Evolutionary conservation across 371 early-diverging fungal genomes (phyloP).

Genomic region (Nematocida ironsii): DNA sequence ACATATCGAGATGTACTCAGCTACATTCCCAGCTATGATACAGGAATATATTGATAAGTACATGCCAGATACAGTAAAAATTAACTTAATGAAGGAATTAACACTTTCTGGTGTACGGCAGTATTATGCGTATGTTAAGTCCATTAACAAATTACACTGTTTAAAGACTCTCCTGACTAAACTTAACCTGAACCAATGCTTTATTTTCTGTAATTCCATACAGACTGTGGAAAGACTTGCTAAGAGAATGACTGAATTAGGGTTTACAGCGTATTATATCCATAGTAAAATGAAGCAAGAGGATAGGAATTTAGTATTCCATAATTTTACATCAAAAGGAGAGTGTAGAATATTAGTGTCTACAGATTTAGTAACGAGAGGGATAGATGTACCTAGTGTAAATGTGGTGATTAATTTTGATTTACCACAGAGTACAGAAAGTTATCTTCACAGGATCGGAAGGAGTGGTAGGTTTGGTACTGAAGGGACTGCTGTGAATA

Average conservation of each 20-base stretch:
- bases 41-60: conserved; percentile 87
- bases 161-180: conserved; percentile 88
- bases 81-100: conserved; percentile 95
- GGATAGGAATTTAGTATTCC: conserved; percentile 92
- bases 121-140: conserved; percentile 94
- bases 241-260: conserved; percentile 88
- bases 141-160: conserved; percentile 90
- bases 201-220: conserved; percentile 95
- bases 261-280: conserved; percentile 92
- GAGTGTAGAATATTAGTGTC: conserved; percentile 70
- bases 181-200: conserved; percentile 95
- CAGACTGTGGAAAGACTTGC: conserved; percentile 91
- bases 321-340: conserved; percentile 85
- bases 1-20: conserved; percentile 90
- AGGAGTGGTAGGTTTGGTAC: conserved; percentile 97
- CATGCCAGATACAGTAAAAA: conserved; percentile 85
- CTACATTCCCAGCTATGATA: conserved; percentile 93
- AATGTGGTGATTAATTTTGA: conserved; percentile 99
- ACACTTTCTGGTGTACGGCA: conserved; percentile 91
- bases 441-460: conserved; percentile 97
- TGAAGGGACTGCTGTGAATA: conserved; percentile 87
- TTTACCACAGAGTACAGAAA: conserved; percentile 94
- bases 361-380: conserved; percentile 86
- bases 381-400: conserved; percentile 96
- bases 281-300: conserved; percentile 93